phyloP scores from a whole-genome alignment of 768 basidiomycete species.

The Auricularia heimuer region DNA sequence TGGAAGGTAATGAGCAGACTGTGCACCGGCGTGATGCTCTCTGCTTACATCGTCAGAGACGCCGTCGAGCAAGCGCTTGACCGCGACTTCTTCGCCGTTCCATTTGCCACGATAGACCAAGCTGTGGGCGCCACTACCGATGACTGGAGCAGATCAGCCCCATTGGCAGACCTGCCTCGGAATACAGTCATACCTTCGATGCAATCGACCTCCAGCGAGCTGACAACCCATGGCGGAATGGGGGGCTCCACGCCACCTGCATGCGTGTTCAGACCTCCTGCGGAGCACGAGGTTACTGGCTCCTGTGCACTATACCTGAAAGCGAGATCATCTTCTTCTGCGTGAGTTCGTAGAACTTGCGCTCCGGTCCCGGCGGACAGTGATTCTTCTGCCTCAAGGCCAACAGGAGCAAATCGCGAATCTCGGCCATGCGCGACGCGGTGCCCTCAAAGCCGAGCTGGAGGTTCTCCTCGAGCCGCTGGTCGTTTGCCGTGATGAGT shows the following conservation, averaged over 20 bases:
- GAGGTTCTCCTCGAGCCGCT: background rate
- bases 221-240: background rate
- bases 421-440: background rate
- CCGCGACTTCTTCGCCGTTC: background rate
- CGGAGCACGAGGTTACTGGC: too few species aligned
- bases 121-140: background rate
- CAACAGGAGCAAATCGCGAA: background rate
- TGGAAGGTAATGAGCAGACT: background rate
- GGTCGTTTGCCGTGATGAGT: background rate
- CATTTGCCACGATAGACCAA: background rate
- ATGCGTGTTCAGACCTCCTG: background rate
- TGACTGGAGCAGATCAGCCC: background rate
- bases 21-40: background rate
- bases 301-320: background rate
- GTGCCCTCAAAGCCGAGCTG: background rate
- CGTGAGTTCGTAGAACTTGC: background rate
- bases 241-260: background rate
- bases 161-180: background rate
- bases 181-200: background rate
- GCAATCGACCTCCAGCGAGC: background rate
- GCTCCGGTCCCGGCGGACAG: background rate
- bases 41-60: background rate
- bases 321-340: background rate
- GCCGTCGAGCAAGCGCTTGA: background rate
- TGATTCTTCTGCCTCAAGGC: background rate